Evolutionary conservation across 1,284 basidiomycete genomes (phyloP), one percentile per base, ranked within the genome.

Genomic region (Melampsora abietis-canadensis): DNA sequence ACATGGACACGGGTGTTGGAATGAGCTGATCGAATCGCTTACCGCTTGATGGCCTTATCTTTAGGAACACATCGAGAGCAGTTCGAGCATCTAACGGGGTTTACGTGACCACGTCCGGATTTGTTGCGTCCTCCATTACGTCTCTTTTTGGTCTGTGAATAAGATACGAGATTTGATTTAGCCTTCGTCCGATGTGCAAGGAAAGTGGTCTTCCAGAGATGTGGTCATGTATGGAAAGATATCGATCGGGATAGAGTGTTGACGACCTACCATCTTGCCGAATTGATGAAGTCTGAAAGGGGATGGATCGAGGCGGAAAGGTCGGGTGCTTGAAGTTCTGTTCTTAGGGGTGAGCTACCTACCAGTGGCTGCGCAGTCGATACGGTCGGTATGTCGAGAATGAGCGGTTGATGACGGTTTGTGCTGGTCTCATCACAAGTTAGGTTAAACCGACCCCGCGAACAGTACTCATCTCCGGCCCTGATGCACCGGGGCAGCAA

Each of bases 41-140:
- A 74, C 72, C 72, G 88, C 87, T 98, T 98, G 90, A 99, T 98
- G 79, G 96, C 95, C 89, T 97, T 99, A 87, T 98, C 96, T 88
- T 87, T 83, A 76, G 80, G 78, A 44, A 83, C 81, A 60, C 88
- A 91, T 78, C 93, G 91, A 81, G 92, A 92, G 88, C 95, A 98
- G 90, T 98, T 98, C 78, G 92, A 92, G 88, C 95, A 98, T 82
- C 96, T 91, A 82, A 98, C 88, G 83, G 92, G 93, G 78, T 84
- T 86, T 83, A 93, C 91, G 85, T 96, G 93, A 84, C 96, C 95
- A 83, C 96, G 93, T 82, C 95, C 94, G 85, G 95, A 74, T 66
- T 74, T 74, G 57, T 74, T 74, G 15, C 64, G 72, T 44, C 72
- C 95, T 83, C 89, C 90, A 87, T 92, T 93, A 90, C 95, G 91